Conservation (phyloP, 345 rosid genomes). For the Gossypium sturtianum region DNA sequence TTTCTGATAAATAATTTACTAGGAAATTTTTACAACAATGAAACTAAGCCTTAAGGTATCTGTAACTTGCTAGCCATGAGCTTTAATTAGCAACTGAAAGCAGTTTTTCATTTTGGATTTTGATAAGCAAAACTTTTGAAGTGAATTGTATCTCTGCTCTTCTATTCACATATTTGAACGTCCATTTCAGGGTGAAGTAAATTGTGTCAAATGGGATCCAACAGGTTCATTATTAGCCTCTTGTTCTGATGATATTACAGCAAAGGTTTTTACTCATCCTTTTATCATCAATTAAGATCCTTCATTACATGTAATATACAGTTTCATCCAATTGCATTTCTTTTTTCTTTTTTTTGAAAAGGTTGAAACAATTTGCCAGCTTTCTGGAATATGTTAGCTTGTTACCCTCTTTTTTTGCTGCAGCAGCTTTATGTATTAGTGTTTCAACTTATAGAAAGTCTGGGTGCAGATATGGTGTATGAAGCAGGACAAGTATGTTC, state of each 20-base stretch:
- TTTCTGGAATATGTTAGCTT: background rate
- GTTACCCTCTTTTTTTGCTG: background rate
- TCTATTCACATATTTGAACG: conserved; percentile 12
- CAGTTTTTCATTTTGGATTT: background rate
- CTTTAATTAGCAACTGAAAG: background rate
- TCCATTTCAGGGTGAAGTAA: conserved; percentile 85
- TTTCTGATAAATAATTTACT: background rate
- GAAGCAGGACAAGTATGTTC: conserved; percentile 67
- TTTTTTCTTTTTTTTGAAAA: too few relatives aligned
- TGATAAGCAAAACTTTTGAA: background rate
- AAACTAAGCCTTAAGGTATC: background rate
- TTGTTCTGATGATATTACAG: conserved; percentile 93
- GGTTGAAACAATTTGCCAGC: background rate
- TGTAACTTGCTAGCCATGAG: background rate
- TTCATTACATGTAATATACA: background rate
- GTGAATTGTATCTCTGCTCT: background rate
- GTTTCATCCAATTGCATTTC: too few relatives aligned
- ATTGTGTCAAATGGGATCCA: conserved; percentile 99
- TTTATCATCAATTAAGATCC: conserved; percentile 57
- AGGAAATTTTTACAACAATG: background rate
- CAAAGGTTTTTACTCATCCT: conserved; percentile 52
- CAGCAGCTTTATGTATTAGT: background rate
- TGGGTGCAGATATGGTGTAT: conserved; percentile 71
- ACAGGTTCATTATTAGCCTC: conserved; percentile 87
- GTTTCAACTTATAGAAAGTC: conserved; percentile 7